A percentile compares a stretch with the other conserved stretches of the same genome.
phyloP scores from a whole-genome alignment of 768 basidiomycete species.

The Rhodotorula paludigena region DNA sequence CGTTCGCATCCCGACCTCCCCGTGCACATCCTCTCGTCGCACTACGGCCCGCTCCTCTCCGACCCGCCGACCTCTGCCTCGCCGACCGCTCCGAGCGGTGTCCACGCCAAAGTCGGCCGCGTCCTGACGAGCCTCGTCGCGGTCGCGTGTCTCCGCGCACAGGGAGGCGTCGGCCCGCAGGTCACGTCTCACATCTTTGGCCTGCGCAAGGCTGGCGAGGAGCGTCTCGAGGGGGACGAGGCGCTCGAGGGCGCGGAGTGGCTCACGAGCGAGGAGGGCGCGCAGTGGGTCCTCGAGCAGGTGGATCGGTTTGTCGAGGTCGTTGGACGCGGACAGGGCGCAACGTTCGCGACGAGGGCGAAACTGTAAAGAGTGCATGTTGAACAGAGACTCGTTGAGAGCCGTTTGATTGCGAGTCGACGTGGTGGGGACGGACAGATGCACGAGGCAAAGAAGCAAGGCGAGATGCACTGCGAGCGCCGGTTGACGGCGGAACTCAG shows the following conservation, averaged over 20 bases:
- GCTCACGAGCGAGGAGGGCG: constrained; percentile 48
- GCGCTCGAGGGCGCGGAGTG: constrained; percentile 38
- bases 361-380: constrained; percentile 21
- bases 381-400: not conserved
- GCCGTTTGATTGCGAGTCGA: too few relatives aligned
- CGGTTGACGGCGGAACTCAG: too few relatives aligned
- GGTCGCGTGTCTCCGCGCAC: constrained; percentile 48
- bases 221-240: constrained; percentile 25
- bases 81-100: too few relatives aligned
- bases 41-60: constrained; percentile 49
- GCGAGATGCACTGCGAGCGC: too few relatives aligned
- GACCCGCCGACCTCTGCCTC: constrained; percentile 42
- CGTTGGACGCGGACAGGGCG: constrained; percentile 14
- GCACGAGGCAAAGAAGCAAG: too few relatives aligned
- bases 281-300: constrained; percentile 46
- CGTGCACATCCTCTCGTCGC: constrained; percentile 49
- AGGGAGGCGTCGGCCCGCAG: constrained; percentile 49
- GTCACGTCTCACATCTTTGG: constrained; percentile 50
- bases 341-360: constrained; percentile 22
- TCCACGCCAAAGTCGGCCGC: constrained; percentile 35
- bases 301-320: constrained; percentile 45
- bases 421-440: too few relatives aligned
- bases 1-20: constrained; percentile 50
- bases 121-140: constrained; percentile 48
- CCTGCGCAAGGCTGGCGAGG: constrained; percentile 46